These are phyloP conservation scores for Neurospora sp. DNA, from an alignment of 495 filamentous ascomycete species.

Conservation along the genomic window DNA sequence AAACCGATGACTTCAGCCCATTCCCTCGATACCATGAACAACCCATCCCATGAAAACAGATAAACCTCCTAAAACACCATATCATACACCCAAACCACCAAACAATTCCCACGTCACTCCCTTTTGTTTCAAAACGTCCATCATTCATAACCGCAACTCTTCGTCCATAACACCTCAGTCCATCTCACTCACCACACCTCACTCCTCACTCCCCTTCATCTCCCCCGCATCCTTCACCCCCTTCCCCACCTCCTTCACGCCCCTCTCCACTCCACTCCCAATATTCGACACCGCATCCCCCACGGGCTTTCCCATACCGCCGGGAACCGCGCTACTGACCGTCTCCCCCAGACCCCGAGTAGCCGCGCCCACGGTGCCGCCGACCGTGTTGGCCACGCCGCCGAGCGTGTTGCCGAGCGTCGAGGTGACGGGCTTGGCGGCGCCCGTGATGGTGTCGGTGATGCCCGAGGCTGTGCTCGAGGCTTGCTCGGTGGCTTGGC, in stretches of 20 bases:
- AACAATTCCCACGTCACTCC: too few relatives aligned
- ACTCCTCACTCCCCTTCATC: conserved; percentile 30
- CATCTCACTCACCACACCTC: not conserved
- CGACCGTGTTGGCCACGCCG: conserved; percentile 47
- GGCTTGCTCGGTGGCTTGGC: conserved; percentile 23
- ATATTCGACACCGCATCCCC: conserved; percentile 50
- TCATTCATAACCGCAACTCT: too few relatives aligned
- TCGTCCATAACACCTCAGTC: too few relatives aligned
- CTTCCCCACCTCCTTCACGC: conserved; percentile 39
- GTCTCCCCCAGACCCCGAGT: conserved; percentile 52
- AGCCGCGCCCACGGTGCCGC: conserved; percentile 54
- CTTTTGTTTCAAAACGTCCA: too few relatives aligned
- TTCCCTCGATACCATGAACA: too few relatives aligned
- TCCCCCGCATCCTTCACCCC: conserved; percentile 56
- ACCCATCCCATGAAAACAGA: too few relatives aligned
- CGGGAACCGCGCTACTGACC: conserved; percentile 46
- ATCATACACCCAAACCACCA: not conserved
- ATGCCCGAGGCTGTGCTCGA: conserved; percentile 43
- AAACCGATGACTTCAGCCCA: not conserved
- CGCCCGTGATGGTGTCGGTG: conserved; percentile 47
- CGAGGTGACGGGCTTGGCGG: conserved; percentile 37
- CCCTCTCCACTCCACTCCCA: conserved; percentile 46
- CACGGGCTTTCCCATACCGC: conserved; percentile 48
- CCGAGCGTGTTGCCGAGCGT: conserved; percentile 37
- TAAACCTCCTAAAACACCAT: not conserved